A percentile compares a stretch with the other conserved stretches of the same genome.
phyloP scores from a whole-genome alignment of 2,329 filamentous ascomycete genomes.

The Fusarium caatingaense region DNA sequence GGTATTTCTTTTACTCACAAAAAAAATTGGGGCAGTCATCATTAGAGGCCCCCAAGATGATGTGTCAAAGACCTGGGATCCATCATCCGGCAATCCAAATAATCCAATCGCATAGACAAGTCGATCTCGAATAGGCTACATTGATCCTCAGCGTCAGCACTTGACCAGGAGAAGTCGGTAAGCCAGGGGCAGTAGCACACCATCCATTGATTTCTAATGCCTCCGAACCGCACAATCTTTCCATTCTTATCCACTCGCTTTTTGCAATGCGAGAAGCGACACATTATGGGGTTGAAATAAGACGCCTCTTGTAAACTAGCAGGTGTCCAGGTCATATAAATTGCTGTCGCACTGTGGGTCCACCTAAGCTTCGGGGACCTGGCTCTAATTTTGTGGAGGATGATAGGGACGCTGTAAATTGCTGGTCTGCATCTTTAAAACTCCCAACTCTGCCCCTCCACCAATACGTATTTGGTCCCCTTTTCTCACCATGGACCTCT shows the following conservation, averaged over 20 bases:
- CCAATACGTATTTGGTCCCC: not conserved
- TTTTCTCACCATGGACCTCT: slow-evolving; percentile 36
- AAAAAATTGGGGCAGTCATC: not conserved
- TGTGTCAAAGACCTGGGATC: not conserved
- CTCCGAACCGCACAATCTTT: not conserved
- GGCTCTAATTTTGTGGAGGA: not conserved
- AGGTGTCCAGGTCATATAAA: not conserved
- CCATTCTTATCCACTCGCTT: not conserved
- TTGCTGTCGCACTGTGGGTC: not conserved
- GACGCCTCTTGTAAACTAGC: not conserved
- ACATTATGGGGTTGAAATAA: not conserved
- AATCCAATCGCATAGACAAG: not conserved
- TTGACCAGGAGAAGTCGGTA: not conserved
- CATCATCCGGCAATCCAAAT: not conserved
- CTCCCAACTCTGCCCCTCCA: slow-evolving; percentile 17
- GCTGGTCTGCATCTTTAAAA: slow-evolving; percentile 3
- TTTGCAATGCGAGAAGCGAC: not conserved
- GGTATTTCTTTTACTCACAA: not conserved
- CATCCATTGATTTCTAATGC: not conserved
- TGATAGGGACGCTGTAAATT: not conserved
- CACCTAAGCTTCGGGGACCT: not conserved
- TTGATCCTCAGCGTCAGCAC: slow-evolving; percentile 4
- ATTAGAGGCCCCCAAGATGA: not conserved
- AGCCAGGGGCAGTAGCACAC: slow-evolving; percentile 2
- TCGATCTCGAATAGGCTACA: not conserved